Base-by-base conservation (phyloP, 2,329 filamentous ascomycete species). In the Trichoderma oligosporum region DNA sequence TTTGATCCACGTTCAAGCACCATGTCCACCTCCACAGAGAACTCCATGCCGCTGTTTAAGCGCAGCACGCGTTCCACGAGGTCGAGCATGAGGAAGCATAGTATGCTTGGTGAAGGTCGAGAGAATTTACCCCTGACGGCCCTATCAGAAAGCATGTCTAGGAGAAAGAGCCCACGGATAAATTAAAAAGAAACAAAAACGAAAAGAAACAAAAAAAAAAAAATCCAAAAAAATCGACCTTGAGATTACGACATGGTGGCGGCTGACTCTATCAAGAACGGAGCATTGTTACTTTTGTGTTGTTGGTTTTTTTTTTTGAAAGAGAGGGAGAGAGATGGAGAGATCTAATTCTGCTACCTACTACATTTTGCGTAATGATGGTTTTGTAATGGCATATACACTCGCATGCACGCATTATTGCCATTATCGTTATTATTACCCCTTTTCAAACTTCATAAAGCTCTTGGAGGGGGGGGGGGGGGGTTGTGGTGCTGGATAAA, bases 91-190 rank as follows among this genome's bases (percentile, higher is more conserved):
- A 71, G 69, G 63, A 64, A 62, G 44, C 61, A 49, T 36, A 63
- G 67, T 12, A 60, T 69, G 29, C 60, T 71, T 41, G 67, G 68
- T 0, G 78, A 81, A 46, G 81, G 79, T 6, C 69, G 77, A 41
- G 81, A 83, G 68, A 83, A 83, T 58, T 60, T 80, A 57, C 76
- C 78, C 35, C 73, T 73, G 7, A 61, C 70, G 48, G 70, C 73
- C n/a, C 74, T 80, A 61, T 71, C 74, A 18, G 72, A 78, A 66
- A 77, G 78, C 49, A 60, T 73, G 25, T 71, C 74, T 56, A 76
- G 76, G 68, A 77, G 81, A 67, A 83, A 83, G 73, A 83, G 81
- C 61, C 79, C 81, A 3, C 69, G 81, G 56, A 65, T 82, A 57
- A 74, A 74, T 51, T 75, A 61, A 62, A 36, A 12, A 16, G 41